Evolutionary conservation across 371 early-diverging fungal species (phyloP), one percentile per base, ranked within the genome.

Genomic region (Circinella minor): DNA sequence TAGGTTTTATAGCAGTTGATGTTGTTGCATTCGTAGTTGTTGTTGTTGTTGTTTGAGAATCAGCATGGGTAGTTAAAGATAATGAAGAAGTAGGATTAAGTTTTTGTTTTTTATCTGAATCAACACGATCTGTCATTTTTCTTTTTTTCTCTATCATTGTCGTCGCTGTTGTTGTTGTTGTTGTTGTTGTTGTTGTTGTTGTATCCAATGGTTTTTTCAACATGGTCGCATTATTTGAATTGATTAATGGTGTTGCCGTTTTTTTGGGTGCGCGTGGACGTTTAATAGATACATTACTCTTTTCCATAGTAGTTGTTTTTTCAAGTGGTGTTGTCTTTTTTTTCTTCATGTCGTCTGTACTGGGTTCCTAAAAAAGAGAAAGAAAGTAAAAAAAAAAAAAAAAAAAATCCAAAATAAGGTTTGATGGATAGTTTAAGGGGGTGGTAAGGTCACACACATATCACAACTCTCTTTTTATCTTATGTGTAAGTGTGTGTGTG

Each of bases 31-130:
- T 43, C 6, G 43, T 9, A 43, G 60, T 20, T 4, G 34, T 20
- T 1, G n/a, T 57, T 57, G 57, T 47, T 11, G 47, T 47, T n/a
- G 9, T 34, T 34, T 57, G 14, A 2, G 27, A 27, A 27, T 27
- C 57, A 57, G 57, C 57, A 10, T 9, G 1, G 34, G 0, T n/a
- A 34, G 9, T 57, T n/a, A 20, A 34, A 0, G 27, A 27, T 27
- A 27, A n/a, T 15, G 55, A 55, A 11, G n/a, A 20, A 6, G 4
- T 8, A 15, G 1, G n/a, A 37, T 37, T 34, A 36, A 59, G 27
- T 59, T 59, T 59, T 34, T 27, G 37, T 34, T 59, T 59, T 34
- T 37, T 59, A 18, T 59, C 37, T 59, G 6, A 13, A 59, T 59
- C 60, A n/a, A 34, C 60, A 20, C 27, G 18, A 59, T 34, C 36